A percentile compares a stretch with the other conserved stretches of the same genome.
These are phyloP conservation scores for Taphrina communis DNA, from an alignment of 1,139 yeast genomes.

Conservation along the genomic window DNA sequence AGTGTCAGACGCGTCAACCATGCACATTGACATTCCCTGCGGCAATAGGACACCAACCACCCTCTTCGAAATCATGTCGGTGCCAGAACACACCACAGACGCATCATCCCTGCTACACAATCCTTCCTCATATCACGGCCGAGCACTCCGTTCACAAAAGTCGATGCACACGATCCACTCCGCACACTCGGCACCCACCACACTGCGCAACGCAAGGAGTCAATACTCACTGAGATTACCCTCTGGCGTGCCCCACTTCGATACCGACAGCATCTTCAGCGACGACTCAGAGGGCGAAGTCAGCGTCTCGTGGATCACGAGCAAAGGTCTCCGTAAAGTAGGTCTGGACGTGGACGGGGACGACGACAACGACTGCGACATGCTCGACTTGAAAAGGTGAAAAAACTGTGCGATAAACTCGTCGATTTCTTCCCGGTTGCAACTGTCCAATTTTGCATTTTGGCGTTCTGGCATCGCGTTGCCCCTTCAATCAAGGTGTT, in stretches of 20 bases:
- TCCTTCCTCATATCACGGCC: not conserved
- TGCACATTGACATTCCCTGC: constrained; percentile 15
- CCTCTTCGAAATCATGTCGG: constrained; percentile 9
- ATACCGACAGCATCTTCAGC: constrained; percentile 26
- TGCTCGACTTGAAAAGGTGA: not conserved
- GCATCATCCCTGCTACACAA: not conserved
- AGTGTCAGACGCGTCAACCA: constrained; percentile 11
- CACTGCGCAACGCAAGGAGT: constrained; percentile 11
- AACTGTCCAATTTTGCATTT: not conserved
- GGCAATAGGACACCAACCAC: not conserved
- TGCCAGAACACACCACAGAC: constrained; percentile 1
- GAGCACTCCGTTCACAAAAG: constrained; percentile 21
- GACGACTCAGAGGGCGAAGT: constrained; percentile 24
- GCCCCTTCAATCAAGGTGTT: too few species aligned
- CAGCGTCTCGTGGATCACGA: constrained; percentile 31
- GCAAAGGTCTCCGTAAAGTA: constrained; percentile 14
- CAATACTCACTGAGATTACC: constrained; percentile 5
- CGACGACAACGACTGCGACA: constrained; percentile 19
- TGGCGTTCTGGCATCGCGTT: constrained; percentile 5
- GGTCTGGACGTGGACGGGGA: constrained; percentile 11
- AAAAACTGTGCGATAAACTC: too few species aligned
- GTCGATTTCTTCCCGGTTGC: too few species aligned
- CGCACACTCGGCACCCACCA: not conserved
- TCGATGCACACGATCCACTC: constrained; percentile 14
- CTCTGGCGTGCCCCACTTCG: constrained; percentile 11